phyloP scores from a whole-genome alignment of 306 rosid species.

The Pyrus betulifolia region DNA sequence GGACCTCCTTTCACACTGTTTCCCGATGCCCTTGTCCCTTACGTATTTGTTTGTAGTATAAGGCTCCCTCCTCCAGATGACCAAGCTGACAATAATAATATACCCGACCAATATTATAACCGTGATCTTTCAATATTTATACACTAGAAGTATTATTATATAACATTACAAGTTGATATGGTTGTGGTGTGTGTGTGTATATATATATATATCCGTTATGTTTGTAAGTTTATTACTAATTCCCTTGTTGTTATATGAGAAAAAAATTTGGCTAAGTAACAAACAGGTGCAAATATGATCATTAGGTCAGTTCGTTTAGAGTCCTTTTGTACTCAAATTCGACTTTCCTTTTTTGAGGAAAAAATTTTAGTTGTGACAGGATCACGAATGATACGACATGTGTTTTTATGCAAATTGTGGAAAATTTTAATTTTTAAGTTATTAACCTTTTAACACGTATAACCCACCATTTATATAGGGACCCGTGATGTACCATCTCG shows the following conservation, averaged over 20 bases:
- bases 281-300: not conserved
- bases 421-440: no score
- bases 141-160: not conserved
- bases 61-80: slow-evolving; percentile 9
- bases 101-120: slow-evolving; percentile 10
- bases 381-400: no score
- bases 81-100: slow-evolving; percentile 1
- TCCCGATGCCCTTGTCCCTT: slow-evolving; percentile 56
- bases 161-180: not conserved
- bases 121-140: not conserved
- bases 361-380: no score
- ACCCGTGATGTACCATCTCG: no score
- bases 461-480: no score
- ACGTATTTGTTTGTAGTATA: slow-evolving; percentile 35
- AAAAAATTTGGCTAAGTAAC: no score
- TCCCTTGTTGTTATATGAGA: not conserved
- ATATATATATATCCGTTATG: not conserved
- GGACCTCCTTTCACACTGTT: slow-evolving; percentile 31
- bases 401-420: no score
- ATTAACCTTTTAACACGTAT: no score
- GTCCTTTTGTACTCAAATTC: not conserved
- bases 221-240: not conserved
- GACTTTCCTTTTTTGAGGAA: no score
- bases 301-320: no score
- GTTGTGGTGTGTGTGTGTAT: not conserved